phyloP scores from a whole-genome alignment of 305 asterid genomes.

The Striga hermonthica region DNA sequence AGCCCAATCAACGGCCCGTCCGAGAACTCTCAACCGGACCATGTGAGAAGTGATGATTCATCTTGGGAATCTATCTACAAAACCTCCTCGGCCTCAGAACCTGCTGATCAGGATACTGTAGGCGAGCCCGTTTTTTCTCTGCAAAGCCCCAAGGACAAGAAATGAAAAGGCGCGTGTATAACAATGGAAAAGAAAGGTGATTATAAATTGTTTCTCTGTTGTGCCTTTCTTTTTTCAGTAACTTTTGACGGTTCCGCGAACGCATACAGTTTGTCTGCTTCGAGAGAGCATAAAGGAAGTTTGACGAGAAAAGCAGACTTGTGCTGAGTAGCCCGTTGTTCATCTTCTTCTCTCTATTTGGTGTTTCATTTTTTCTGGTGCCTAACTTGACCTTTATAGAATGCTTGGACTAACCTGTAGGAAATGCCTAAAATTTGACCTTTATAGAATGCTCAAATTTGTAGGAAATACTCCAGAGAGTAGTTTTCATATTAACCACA shows the following conservation, averaged over 20 bases:
- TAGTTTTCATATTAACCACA: too few species aligned
- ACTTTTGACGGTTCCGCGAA: conserved; percentile 10
- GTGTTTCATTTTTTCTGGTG: conserved; percentile 14
- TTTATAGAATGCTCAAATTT: conserved; percentile 15
- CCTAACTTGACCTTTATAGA: conserved; percentile 3
- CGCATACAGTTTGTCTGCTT: conserved; percentile 16
- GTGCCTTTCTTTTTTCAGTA: conserved; percentile 1
- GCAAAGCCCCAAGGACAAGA: conserved; percentile 42
- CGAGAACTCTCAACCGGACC: conserved; percentile 26
- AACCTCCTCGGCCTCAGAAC: conserved; percentile 14
- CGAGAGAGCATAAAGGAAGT: conserved; percentile 19
- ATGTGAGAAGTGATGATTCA: conserved; percentile 20
- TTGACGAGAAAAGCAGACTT: conserved; percentile 26
- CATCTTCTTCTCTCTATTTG: conserved; percentile 3
- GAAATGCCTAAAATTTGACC: conserved; percentile 17
- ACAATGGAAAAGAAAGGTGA: conserved; percentile 10
- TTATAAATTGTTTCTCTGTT: conserved; percentile 19
- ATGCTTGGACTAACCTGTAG: conserved; percentile 14
- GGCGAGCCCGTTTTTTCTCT: conserved; percentile 51
- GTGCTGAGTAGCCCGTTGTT: conserved; percentile 18
- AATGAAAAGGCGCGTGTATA: conserved; percentile 11
- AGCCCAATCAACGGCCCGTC: conserved; percentile 11
- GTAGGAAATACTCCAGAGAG: conserved; percentile 23
- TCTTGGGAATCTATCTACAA: neutral
- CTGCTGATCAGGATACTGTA: conserved; percentile 24